A percentile compares a stretch with the other conserved stretches of the same genome.
Evolutionary conservation across 345 rosid genomes (phyloP).

Genomic region (Aquilaria sinensis): DNA sequence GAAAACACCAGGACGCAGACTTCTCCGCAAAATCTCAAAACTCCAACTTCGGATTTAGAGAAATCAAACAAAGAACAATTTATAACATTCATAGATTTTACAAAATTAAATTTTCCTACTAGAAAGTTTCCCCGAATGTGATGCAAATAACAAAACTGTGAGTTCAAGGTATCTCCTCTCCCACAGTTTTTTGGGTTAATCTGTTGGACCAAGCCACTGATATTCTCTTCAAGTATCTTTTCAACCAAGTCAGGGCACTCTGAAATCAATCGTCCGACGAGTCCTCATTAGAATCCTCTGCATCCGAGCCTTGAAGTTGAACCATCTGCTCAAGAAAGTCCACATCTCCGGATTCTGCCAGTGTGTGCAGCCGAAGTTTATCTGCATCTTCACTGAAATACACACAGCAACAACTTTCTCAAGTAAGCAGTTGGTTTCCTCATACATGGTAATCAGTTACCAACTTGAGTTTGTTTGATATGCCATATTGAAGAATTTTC

Average conservation of each 20-base stretch:
- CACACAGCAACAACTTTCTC: background rate
- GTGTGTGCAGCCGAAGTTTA: constrained; percentile 67
- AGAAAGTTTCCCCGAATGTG: too few species aligned
- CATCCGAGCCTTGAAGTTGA: constrained; percentile 35
- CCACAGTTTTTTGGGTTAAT: background rate
- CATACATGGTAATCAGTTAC: background rate
- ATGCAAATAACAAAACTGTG: too few species aligned
- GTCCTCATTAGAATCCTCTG: constrained; percentile 35
- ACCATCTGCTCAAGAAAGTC: constrained; percentile 86
- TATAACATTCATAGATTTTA: too few species aligned
- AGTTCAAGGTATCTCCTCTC: background rate
- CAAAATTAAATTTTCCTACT: too few species aligned
- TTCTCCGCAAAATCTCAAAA: too few species aligned
- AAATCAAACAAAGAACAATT: too few species aligned
- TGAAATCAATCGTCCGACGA: constrained; percentile 17
- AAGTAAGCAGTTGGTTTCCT: background rate
- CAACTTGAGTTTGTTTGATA: background rate
- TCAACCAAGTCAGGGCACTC: background rate
- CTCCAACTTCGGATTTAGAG: too few species aligned
- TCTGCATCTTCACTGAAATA: constrained; percentile 74
- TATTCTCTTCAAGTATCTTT: constrained; percentile 2
- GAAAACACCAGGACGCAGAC: too few species aligned
- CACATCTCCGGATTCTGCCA: constrained; percentile 77
- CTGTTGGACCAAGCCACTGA: background rate
- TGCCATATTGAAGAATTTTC: background rate